Evolutionary conservation across 2,329 filamentous ascomycete genomes (phyloP).

Genomic region (Colletotrichum kahawae): DNA sequence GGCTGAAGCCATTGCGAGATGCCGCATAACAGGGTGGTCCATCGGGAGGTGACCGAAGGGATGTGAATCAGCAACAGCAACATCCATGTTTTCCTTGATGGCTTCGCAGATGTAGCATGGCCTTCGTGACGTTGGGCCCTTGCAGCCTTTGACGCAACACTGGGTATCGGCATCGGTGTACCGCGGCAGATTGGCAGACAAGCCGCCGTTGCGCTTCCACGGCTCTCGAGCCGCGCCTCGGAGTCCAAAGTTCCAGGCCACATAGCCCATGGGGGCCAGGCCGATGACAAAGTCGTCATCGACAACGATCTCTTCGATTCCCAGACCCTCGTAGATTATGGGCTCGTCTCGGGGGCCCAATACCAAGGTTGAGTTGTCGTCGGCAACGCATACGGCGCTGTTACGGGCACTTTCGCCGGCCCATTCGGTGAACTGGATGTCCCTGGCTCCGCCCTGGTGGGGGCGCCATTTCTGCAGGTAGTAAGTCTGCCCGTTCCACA

Average conservation of each 20-base stretch:
- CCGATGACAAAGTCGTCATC: conserved; percentile 4
- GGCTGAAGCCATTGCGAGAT: too few relatives aligned
- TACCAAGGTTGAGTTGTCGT: neutral
- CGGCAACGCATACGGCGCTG: neutral
- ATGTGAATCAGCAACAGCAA: too few relatives aligned
- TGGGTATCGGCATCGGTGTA: neutral
- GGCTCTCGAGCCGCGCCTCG: neutral
- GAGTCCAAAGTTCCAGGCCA: neutral
- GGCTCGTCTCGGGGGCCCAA: neutral
- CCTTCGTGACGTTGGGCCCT: neutral
- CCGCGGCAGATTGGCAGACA: neutral
- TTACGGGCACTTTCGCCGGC: neutral
- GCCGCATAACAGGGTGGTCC: too few relatives aligned
- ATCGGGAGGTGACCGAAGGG: too few relatives aligned
- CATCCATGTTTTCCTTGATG: too few relatives aligned
- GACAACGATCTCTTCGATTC: neutral
- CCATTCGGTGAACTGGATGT: conserved; percentile 12
- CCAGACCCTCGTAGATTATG: neutral
- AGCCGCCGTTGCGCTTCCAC: neutral
- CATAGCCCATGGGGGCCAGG: neutral
- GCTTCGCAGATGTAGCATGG: neutral
- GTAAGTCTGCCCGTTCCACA: conserved; percentile 33
- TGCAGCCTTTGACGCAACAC: neutral
- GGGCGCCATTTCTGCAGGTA: conserved; percentile 18
- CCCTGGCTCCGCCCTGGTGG: neutral